Conservation (phyloP, 1,139 yeast genomes). For the Geotrichum histeridarum region DNA sequence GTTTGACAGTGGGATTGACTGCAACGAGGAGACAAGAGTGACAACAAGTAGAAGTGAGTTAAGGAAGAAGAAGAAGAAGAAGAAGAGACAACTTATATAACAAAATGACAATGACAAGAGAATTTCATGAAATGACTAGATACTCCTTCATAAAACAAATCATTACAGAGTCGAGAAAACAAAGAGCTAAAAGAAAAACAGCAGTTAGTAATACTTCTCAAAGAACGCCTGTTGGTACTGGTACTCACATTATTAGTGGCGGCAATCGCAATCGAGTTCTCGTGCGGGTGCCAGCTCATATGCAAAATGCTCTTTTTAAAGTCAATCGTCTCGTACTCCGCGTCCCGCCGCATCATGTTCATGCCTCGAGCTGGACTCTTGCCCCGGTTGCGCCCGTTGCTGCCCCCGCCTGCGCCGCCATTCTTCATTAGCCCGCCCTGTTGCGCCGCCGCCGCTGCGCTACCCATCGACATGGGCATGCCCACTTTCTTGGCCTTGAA, state of each 20-base stretch:
- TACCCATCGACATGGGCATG: slow-evolving; percentile 35
- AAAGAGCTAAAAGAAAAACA: background rate
- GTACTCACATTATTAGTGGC: slow-evolving; percentile 93
- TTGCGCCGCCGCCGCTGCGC: slow-evolving; percentile 1
- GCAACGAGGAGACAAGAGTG: too few species aligned
- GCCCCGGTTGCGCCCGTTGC: slow-evolving; percentile 22
- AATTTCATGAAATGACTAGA: background rate
- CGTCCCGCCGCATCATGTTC: slow-evolving; percentile 38
- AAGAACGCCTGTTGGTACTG: slow-evolving; percentile 29
- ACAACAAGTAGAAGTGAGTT: too few species aligned
- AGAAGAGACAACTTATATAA: too few species aligned
- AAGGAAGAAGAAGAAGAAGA: too few species aligned
- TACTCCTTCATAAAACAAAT: too few species aligned
- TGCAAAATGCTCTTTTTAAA: slow-evolving; percentile 93
- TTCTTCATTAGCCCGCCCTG: slow-evolving; percentile 20
- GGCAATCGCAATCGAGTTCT: slow-evolving; percentile 95
- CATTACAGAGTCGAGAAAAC: slow-evolving; percentile 9
- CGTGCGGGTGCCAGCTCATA: slow-evolving; percentile 97
- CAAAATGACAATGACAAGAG: background rate
- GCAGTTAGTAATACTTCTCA: too few species aligned
- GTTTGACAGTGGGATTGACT: too few species aligned
- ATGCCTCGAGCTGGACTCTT: slow-evolving; percentile 27
- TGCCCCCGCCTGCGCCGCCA: slow-evolving; percentile 16
- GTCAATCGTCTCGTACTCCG: slow-evolving; percentile 81
- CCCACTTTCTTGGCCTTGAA: slow-evolving; percentile 72